These are phyloP conservation scores for Hymenoscyphus fraxineus DNA, from an alignment of 2,329 filamentous ascomycete species.

Conservation along the genomic window DNA sequence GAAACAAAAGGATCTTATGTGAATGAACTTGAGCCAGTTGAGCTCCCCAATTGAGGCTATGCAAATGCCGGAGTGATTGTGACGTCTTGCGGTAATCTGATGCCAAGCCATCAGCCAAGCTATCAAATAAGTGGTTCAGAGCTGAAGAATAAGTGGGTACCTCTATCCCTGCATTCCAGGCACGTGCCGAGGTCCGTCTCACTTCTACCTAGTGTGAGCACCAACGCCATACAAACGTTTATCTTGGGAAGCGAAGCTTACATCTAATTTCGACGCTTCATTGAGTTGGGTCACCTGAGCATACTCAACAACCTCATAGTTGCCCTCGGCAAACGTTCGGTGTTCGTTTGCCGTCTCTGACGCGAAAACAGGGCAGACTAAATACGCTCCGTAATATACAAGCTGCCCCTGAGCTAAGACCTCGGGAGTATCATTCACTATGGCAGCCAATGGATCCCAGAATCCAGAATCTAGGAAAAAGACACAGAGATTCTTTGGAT, in stretches of 20 bases:
- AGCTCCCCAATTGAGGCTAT: slow-evolving; percentile 1
- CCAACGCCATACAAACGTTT: too few species aligned
- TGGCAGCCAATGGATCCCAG: slow-evolving; percentile 30
- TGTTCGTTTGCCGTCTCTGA: neutral
- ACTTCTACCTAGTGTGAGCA: too few species aligned
- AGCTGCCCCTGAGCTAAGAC: neutral
- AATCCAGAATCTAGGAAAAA: slow-evolving; percentile 5
- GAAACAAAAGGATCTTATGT: neutral
- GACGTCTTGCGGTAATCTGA: neutral
- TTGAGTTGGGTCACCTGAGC: too few species aligned
- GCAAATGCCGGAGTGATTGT: neutral
- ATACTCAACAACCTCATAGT: too few species aligned
- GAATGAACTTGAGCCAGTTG: neutral
- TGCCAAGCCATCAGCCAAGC: neutral
- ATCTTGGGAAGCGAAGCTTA: too few species aligned
- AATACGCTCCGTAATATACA: too few species aligned
- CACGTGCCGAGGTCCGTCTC: too few species aligned
- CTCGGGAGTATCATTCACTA: slow-evolving; percentile 18
- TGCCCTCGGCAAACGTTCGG: too few species aligned
- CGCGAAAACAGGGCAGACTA: neutral
- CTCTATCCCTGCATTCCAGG: neutral
- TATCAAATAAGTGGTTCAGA: neutral
- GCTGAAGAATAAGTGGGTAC: neutral
- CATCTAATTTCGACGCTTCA: too few species aligned
- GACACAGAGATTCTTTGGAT: slow-evolving; percentile 26